Base-by-base conservation (phyloP, 768 basidiomycete species). In the Hebeloma cylindrosporum region DNA sequence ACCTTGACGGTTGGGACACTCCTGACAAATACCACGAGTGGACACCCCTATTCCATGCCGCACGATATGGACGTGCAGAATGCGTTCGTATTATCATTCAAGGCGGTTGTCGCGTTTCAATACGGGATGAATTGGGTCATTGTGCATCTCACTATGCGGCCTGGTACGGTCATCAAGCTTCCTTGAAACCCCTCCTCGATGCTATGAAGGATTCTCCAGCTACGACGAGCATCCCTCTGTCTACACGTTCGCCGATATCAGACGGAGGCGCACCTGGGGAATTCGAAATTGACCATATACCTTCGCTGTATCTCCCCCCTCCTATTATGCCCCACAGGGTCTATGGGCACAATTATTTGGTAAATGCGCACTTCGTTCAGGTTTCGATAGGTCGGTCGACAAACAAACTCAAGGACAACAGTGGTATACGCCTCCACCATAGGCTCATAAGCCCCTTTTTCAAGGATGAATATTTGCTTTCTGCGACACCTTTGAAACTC, bases 291-390 rank as follows among this genome's bases (percentile, higher is more conserved):
- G 96, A 99, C 60, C 73, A 85, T 50, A 99, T 99, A 51, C 96
- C 96, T 11, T 86, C 87, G 1, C 73, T 99, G n/a, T 91, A 88
- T 14, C 77, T 99, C 13, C 96, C 96, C 2, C 96, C 96, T 1
- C 96, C 96, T 2, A 97, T 97, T 61, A 95, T 99, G 80, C 93
- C 96, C 21, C 92, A 97, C 61, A 83, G 93, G 41, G 88, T 95
- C 23, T 99, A 99, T 62, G 95, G 95, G 5, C 95, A 99, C 69
- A 95, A 91, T 60, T 93, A 89, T 65, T 76, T 99, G 40, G 92
- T 95, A 65, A 85, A 82, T 58, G 83, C 83, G 37, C 82, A 82
- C 58, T 73, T 98, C 25, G 82, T 98, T 4, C 89, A 95, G 57
- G 75, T 99, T 33, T 81, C 86, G 0, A 80, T 98, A 32, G 93